A percentile compares a stretch with the other conserved stretches of the same genome.
Evolutionary conservation across 495 filamentous ascomycete genomes (phyloP).

Genomic region (Clohesyomyces aquaticus): DNA sequence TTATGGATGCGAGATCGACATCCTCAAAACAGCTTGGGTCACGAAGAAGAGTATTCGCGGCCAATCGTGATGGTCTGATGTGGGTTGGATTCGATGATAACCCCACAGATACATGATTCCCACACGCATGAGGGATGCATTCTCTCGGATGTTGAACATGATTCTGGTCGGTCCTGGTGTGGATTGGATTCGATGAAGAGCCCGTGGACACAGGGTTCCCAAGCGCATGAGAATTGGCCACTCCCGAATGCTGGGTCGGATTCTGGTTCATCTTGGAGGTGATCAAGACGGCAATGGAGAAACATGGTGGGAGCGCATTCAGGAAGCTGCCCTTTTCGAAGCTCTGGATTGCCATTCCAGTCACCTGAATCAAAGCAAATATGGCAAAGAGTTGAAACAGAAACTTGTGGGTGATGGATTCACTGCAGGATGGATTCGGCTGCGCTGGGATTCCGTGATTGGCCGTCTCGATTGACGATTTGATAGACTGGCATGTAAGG

Average conservation of each 20-base stretch:
- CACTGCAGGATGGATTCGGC: not conserved
- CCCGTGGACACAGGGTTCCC: not conserved
- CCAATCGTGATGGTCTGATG: not conserved
- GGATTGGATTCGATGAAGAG: not conserved
- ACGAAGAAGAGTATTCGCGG: not conserved
- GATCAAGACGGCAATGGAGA: not conserved
- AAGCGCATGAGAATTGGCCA: not conserved
- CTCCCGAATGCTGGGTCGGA: not conserved
- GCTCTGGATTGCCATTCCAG: conserved; percentile 8
- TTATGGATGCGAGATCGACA: not conserved
- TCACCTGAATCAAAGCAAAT: conserved; percentile 5
- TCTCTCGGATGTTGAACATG: not conserved
- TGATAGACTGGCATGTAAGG: not conserved
- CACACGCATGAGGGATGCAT: not conserved
- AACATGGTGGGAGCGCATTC: conserved; percentile 3
- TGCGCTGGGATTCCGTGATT: not conserved
- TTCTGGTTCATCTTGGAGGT: conserved; percentile 1
- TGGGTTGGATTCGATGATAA: not conserved
- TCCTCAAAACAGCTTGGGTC: not conserved
- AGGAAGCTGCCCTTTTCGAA: conserved; percentile 10
- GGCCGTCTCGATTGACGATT: not conserved
- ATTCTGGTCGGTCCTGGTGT: not conserved
- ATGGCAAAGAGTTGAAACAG: conserved; percentile 8
- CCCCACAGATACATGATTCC: not conserved
- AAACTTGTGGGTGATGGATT: conserved; percentile 4